phyloP scores from a whole-genome alignment of 306 rosid genomes.

The Ziziphus jujuba region DNA sequence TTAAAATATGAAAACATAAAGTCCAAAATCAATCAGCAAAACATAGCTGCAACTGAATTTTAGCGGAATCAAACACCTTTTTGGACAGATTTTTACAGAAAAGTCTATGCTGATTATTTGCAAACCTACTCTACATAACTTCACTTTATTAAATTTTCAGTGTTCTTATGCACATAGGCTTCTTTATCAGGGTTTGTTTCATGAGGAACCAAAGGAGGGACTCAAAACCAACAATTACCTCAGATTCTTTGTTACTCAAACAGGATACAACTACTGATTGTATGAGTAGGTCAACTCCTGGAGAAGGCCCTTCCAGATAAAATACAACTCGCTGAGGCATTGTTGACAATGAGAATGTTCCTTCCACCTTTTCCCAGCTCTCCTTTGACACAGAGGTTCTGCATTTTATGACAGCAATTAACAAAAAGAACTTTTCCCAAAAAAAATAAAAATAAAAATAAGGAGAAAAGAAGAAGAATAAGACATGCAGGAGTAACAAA shows the following conservation, averaged over 20 bases:
- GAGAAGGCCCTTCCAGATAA: conserved; percentile 92
- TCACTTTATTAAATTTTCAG: not conserved
- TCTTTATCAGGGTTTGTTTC: not conserved
- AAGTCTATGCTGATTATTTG: not conserved
- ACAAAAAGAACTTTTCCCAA: conserved; percentile 2
- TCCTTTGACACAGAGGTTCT: conserved; percentile 66
- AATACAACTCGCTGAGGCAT: conserved; percentile 58
- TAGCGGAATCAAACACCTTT: not conserved
- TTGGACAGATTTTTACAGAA: not conserved
- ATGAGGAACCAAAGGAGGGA: not conserved
- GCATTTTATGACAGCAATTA: conserved; percentile 31
- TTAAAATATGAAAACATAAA: conserved; percentile 6
- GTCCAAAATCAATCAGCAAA: conserved; percentile 21
- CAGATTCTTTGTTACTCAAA: conserved; percentile 42
- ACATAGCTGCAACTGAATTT: not conserved
- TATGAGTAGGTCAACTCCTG: conserved; percentile 72
- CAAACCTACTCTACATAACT: not conserved
- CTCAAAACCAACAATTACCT: conserved; percentile 32
- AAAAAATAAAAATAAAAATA: not conserved
- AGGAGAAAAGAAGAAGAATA: not conserved
- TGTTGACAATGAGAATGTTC: conserved; percentile 62
- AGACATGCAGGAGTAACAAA: conserved; percentile 8
- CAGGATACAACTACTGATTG: conserved; percentile 56
- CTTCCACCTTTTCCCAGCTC: conserved; percentile 80
- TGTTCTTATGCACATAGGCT: not conserved